These are phyloP conservation scores for Kurtzmaniella quercitrusa DNA, from an alignment of 1,139 yeast genomes.

Conservation along the genomic window DNA sequence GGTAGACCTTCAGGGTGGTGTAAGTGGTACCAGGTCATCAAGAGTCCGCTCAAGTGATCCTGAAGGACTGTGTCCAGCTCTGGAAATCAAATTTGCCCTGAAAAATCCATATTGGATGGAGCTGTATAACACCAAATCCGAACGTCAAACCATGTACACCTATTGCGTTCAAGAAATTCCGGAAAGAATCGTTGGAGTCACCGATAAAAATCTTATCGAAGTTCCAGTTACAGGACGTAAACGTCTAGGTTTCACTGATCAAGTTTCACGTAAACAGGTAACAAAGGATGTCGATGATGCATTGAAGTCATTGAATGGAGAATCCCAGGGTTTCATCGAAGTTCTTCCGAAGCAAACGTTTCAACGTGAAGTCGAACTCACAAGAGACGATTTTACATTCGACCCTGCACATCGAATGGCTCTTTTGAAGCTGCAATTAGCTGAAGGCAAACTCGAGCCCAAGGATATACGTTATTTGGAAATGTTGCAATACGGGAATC, in stretches of 20 bases:
- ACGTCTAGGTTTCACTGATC: slow-evolving; percentile 17
- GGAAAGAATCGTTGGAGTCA: slow-evolving; percentile 20
- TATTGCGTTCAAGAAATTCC: slow-evolving; percentile 34
- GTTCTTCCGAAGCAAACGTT: slow-evolving; percentile 12
- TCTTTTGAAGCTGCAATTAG: slow-evolving; percentile 18
- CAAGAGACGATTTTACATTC: slow-evolving; percentile 28
- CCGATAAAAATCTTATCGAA: slow-evolving; percentile 24
- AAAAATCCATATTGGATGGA: slow-evolving; percentile 38
- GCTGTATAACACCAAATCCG: slow-evolving; percentile 29
- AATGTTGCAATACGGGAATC: slow-evolving; percentile 28
- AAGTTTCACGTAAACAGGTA: not conserved
- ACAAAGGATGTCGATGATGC: not conserved
- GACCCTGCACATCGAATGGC: slow-evolving; percentile 29
- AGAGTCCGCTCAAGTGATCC: slow-evolving; percentile 17
- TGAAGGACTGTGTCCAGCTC: slow-evolving; percentile 23
- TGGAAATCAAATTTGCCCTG: slow-evolving; percentile 19
- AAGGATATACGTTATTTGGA: slow-evolving; percentile 23
- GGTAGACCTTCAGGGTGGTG: slow-evolving; percentile 27
- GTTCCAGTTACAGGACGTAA: slow-evolving; percentile 28
- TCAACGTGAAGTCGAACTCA: slow-evolving; percentile 14
- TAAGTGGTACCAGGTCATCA: slow-evolving; percentile 17
- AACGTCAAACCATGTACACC: slow-evolving; percentile 32
- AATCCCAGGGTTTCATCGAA: slow-evolving; percentile 3
- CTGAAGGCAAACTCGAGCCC: slow-evolving; percentile 1
- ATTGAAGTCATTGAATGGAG: not conserved